These are phyloP conservation scores for Tinospora cordifolia DNA, from an alignment of 164 flowering plant genomes.

Conservation along the genomic window DNA sequence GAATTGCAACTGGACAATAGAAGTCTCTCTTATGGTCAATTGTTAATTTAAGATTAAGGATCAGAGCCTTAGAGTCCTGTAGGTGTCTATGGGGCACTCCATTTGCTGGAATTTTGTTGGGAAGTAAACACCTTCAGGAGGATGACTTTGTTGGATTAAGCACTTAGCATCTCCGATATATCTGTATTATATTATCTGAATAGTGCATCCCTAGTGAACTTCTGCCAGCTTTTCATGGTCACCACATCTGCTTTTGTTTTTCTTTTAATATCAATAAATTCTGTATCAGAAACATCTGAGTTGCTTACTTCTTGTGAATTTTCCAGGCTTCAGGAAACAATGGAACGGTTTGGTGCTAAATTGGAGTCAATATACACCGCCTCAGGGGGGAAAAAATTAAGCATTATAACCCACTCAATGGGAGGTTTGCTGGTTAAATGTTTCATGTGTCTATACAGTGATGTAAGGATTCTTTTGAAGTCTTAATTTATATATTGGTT, in stretches of 20 bases:
- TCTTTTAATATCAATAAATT: background rate
- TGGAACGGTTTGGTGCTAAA: conserved; percentile 67
- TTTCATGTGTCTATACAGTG: conserved; percentile 79
- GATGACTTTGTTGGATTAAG: too few relatives aligned
- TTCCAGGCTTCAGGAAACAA: conserved; percentile 62
- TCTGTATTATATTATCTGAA: too few relatives aligned
- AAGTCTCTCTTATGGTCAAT: too few relatives aligned
- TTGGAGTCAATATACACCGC: conserved; percentile 65
- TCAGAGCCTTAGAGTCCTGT: too few relatives aligned
- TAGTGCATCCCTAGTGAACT: background rate
- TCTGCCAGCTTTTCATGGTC: background rate
- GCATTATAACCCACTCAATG: conserved; percentile 89
- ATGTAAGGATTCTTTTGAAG: conserved; percentile 53
- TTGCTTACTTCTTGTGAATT: conserved; percentile 8
- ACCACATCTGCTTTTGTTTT: background rate
- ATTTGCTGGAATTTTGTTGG: too few relatives aligned
- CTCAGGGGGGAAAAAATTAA: conserved; percentile 84
- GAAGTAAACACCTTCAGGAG: too few relatives aligned
- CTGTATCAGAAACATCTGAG: background rate
- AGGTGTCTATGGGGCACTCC: too few relatives aligned
- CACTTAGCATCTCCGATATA: too few relatives aligned
- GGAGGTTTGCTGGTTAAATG: conserved; percentile 97
- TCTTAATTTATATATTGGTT: background rate
- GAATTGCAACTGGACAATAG: too few relatives aligned
- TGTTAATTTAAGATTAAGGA: too few relatives aligned